Evolutionary conservation across 257 asterid genomes (phyloP).

Genomic region (Ehretia macrophylla): DNA sequence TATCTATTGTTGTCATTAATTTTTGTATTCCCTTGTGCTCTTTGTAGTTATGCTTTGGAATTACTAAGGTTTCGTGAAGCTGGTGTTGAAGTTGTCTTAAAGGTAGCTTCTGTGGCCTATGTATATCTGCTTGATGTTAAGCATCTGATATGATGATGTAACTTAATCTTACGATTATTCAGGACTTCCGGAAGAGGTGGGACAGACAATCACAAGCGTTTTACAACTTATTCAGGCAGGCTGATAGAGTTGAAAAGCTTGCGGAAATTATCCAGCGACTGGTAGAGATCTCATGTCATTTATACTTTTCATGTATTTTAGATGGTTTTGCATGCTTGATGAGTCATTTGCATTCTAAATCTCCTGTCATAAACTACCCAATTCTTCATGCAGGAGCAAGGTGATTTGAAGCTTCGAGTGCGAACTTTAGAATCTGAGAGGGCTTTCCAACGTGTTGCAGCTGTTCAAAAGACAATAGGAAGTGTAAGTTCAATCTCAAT

Average conservation of each 20-base stretch:
- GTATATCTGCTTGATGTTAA: neutral
- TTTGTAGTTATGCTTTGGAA: constrained; percentile 83
- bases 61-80: constrained; percentile 94
- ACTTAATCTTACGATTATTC: constrained; percentile 21
- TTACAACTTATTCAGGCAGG: constrained; percentile 90
- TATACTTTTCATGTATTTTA: neutral
- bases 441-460: constrained; percentile 92
- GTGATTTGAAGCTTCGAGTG: constrained; percentile 93
- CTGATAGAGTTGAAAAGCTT: constrained; percentile 90
- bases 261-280: constrained; percentile 76
- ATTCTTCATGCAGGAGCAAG: constrained; percentile 68
- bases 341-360: neutral
- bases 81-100: constrained; percentile 74
- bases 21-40: constrained; percentile 1
- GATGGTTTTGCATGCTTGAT: neutral
- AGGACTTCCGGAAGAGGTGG: constrained; percentile 91
- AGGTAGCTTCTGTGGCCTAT: constrained; percentile 36
- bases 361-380: neutral
- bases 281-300: constrained; percentile 34
- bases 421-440: constrained; percentile 93
- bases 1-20: neutral
- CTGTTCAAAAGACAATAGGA: constrained; percentile 74
- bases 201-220: constrained; percentile 89
- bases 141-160: constrained; percentile 7
- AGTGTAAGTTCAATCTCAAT: constrained; percentile 55